Base-by-base conservation (phyloP, 2,329 filamentous ascomycete species). In the Colletotrichum tropicicola region DNA sequence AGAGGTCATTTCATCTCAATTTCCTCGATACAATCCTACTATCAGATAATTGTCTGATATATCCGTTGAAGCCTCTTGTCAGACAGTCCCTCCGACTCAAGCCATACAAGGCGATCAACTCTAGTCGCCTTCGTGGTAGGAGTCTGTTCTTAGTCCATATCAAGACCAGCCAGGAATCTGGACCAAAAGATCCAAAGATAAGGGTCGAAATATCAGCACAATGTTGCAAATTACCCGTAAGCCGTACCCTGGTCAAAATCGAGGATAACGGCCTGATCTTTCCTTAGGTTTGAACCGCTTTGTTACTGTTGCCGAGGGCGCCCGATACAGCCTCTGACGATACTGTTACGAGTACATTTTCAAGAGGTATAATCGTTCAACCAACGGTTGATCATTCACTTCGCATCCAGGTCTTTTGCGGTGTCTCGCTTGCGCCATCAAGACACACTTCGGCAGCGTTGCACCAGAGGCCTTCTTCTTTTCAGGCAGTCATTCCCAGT, bases 191-290 rank as follows among this genome's bases (percentile, higher is more conserved):
- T 37, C 12, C 35, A 13, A 17, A 10, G 6, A 27, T 9, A 56
- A n/a, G 35, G 45, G 10, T 39, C n/a, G 15, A 6, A 19, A 9
- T 3, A 21, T 15, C 23, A 65, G 23, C 44, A 62, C 41, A 7
- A 65, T 65, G 62, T 23, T 62, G 37, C 57, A 45, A 45, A 30
- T 17, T 37, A 49, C 28, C 5, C 19, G 62, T 65, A 43, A 45
- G 51, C 39, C 8, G 17, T 8, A 13, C 6, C 17, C 4, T 17
- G 10, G 1, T 43, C 12, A 4, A n/a, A 8, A 17, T 43, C 39
- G n/a, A 21, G 7, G 9, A 5, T 43, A 19, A 21, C 17, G 6
- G 3, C 27, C 49, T 62, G 21, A 51, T 35, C 19, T 27, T 7
- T 15, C 5, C 8, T 19, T n/a, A 65, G 62, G 55, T 39, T 32